phyloP scores from a whole-genome alignment of 1,284 basidiomycete genomes.

The Dichomitus squalens region DNA sequence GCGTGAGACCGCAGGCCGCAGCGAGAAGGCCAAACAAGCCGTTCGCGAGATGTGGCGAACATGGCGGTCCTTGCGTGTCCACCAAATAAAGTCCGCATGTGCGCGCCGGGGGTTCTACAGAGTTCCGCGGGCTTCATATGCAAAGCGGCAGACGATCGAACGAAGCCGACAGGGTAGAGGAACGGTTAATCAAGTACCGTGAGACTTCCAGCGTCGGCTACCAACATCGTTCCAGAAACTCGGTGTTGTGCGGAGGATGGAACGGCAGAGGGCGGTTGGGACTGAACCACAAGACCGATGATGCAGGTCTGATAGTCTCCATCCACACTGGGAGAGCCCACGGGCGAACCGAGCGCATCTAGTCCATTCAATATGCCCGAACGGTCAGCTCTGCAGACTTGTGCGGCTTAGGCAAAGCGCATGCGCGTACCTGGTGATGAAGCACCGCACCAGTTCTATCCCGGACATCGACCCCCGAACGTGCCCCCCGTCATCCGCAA shows the following conservation, averaged over 20 bases:
- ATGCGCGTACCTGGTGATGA: slow-evolving; percentile 1
- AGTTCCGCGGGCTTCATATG: slow-evolving; percentile 11
- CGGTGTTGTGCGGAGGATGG: background rate
- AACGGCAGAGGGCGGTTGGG: background rate
- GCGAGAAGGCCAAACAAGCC: background rate
- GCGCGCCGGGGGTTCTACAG: background rate
- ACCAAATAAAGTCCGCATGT: background rate
- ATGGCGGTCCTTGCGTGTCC: slow-evolving; percentile 9
- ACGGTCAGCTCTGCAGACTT: background rate
- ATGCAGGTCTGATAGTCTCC: slow-evolving; percentile 1
- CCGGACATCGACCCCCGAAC: background rate
- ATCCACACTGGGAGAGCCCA: background rate
- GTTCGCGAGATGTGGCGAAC: background rate
- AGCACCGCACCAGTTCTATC: background rate
- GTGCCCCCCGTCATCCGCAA: background rate
- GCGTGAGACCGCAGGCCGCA: background rate
- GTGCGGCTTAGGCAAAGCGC: slow-evolving; percentile 1
- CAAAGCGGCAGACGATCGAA: slow-evolving; percentile 8
- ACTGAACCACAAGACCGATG: slow-evolving; percentile 8
- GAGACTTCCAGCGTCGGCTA: slow-evolving; percentile 11
- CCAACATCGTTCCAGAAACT: slow-evolving; percentile 7
- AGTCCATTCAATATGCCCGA: background rate
- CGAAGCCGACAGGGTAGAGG: slow-evolving; percentile 17
- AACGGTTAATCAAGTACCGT: slow-evolving; percentile 17
- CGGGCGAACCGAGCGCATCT: background rate